Evolutionary conservation across 2,329 filamentous ascomycete species (phyloP).

Genomic region (Beauveria varroae): DNA sequence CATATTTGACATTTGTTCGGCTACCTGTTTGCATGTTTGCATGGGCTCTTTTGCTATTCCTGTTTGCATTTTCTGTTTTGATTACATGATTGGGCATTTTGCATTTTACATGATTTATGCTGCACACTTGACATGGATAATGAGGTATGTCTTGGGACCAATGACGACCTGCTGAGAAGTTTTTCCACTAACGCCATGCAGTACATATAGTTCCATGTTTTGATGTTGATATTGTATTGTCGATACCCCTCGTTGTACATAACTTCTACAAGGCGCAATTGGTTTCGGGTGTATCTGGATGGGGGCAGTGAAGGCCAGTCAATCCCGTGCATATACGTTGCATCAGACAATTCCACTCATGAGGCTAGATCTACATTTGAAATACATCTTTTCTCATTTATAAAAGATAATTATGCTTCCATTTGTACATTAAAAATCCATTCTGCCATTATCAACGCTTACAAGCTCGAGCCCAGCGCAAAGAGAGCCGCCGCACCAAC

Average conservation of each 20-base stretch:
- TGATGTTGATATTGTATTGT: conserved; percentile 1
- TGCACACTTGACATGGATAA: background rate
- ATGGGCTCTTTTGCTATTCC: background rate
- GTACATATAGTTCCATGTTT: conserved; percentile 2
- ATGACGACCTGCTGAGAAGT: background rate
- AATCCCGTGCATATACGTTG: background rate
- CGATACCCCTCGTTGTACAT: conserved; percentile 12
- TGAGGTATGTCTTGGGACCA: background rate
- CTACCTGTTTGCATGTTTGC: background rate
- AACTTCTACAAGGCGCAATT: conserved; percentile 5
- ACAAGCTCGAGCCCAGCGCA: background rate
- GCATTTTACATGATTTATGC: conserved; percentile 5
- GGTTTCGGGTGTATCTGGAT: conserved; percentile 5
- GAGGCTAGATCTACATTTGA: background rate
- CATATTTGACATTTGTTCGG: background rate
- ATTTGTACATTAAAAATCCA: background rate
- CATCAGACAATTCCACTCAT: background rate
- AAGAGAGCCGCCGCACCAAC: background rate
- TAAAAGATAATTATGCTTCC: background rate
- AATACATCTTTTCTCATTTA: conserved; percentile 1
- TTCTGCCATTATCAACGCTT: background rate
- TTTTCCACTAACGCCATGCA: background rate
- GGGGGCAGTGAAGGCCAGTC: background rate
- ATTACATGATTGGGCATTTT: background rate
- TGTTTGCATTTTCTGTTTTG: background rate